A percentile compares a stretch with the other conserved stretches of the same genome.
Conservation (phyloP, 2,329 filamentous ascomycete genomes). For the Onygena corvina region DNA sequence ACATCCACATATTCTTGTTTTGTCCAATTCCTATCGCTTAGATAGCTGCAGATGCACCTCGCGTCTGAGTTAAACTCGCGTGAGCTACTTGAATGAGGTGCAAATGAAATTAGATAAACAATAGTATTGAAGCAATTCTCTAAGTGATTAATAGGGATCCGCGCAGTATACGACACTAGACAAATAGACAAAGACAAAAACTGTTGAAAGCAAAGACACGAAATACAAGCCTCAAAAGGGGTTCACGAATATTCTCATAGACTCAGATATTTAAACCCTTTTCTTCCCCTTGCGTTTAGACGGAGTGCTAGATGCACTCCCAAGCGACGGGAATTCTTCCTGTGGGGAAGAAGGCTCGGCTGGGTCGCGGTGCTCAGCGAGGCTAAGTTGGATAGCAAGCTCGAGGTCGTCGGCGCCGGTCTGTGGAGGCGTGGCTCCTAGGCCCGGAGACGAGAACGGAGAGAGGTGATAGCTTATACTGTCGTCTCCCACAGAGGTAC, state of each 20-base stretch:
- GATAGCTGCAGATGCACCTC: no score
- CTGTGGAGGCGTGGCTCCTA: slow-evolving; percentile 22
- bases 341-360: slow-evolving; percentile 12
- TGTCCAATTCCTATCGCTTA: no score
- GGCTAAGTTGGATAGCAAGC: slow-evolving; percentile 50
- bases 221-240: slow-evolving; percentile 10
- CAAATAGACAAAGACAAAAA: no score
- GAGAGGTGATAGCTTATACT: neutral
- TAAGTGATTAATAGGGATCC: no score
- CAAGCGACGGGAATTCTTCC: slow-evolving; percentile 26
- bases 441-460: slow-evolving; percentile 13
- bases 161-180: no score
- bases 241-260: neutral
- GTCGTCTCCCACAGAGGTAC: slow-evolving; percentile 12
- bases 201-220: neutral
- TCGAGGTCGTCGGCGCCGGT: slow-evolving; percentile 47
- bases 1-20: no score
- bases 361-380: slow-evolving; percentile 43
- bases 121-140: no score
- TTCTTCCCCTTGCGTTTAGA: slow-evolving; percentile 10
- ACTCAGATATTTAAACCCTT: neutral
- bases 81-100: no score
- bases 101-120: no score
- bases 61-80: no score
- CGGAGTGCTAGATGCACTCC: slow-evolving; percentile 7